Conservation (phyloP, 2,329 filamentous ascomycete species). For the Fusarium sp. region DNA sequence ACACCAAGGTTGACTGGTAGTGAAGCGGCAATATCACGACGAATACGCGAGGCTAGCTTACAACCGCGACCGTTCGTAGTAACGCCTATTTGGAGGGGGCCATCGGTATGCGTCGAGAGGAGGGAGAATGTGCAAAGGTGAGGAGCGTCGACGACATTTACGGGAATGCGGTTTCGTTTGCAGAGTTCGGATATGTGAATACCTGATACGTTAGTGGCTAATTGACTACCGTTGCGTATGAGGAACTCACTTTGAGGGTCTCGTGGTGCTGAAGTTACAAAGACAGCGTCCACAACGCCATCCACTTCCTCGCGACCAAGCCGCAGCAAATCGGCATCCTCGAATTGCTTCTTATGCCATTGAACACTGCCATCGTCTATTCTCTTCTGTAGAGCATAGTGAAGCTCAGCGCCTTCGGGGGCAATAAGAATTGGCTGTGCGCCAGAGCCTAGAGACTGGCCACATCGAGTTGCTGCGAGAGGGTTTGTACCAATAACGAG, state of each 20-base stretch:
- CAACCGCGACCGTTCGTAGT: conserved; percentile 96
- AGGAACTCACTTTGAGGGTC: conserved; percentile 56
- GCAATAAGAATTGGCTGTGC: conserved; percentile 85
- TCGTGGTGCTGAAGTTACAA: conserved; percentile 76
- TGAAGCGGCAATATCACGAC: conserved; percentile 85
- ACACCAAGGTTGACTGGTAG: conserved; percentile 81
- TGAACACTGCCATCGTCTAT: conserved; percentile 75
- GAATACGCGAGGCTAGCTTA: conserved; percentile 90
- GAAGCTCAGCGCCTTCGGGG: conserved; percentile 71
- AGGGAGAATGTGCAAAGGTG: conserved; percentile 90
- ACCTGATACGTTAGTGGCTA: conserved; percentile 56
- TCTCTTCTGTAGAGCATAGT: conserved; percentile 70
- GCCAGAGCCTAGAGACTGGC: conserved; percentile 83
- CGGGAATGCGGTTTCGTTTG: conserved; percentile 82
- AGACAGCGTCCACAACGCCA: conserved; percentile 88
- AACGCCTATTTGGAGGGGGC: conserved; percentile 92
- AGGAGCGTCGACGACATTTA: conserved; percentile 92
- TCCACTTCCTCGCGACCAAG: conserved; percentile 86
- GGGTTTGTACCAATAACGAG: conserved; percentile 89
- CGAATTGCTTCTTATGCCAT: conserved; percentile 76
- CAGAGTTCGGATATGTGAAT: conserved; percentile 81
- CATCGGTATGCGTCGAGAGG: conserved; percentile 89
- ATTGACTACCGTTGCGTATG: background rate
- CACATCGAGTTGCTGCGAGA: conserved; percentile 86
- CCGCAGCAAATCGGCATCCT: conserved; percentile 77